A percentile compares a stretch with the other conserved stretches of the same genome.
Conservation (phyloP, 495 filamentous ascomycete genomes). For the Trichocladium antarcticum region DNA sequence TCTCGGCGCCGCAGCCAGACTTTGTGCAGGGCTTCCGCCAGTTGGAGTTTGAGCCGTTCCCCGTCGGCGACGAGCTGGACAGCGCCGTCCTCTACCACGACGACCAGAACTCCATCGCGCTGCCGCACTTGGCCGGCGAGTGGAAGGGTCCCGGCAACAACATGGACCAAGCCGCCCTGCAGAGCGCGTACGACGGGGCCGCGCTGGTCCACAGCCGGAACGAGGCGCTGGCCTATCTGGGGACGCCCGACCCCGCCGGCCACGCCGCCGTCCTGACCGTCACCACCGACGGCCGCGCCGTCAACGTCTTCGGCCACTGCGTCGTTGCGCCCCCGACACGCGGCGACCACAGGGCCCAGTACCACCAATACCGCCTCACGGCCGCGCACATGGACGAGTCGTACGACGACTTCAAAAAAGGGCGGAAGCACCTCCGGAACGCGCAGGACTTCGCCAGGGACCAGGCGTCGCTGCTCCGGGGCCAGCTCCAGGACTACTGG, state of each 20-base stretch:
- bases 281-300: slow-evolving; percentile 21
- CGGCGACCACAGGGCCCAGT: slow-evolving; percentile 17
- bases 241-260: slow-evolving; percentile 19
- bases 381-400: no score
- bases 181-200: slow-evolving; percentile 24
- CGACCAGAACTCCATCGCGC: slow-evolving; percentile 15
- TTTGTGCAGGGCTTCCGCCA: slow-evolving; percentile 21
- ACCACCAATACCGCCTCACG: slow-evolving; percentile 21
- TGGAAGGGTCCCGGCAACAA: slow-evolving; percentile 21
- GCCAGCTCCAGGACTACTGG: no score
- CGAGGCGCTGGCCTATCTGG: slow-evolving; percentile 20
- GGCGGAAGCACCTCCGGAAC: no score
- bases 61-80: slow-evolving; percentile 19
- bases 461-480: no score
- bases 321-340: slow-evolving; percentile 16
- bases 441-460: no score
- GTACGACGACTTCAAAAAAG: no score
- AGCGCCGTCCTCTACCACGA: slow-evolving; percentile 23
- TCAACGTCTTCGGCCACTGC: slow-evolving; percentile 29
- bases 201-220: slow-evolving; percentile 25
- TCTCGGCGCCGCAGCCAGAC: slow-evolving; percentile 25
- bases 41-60: slow-evolving; percentile 21
- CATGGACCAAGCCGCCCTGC: slow-evolving; percentile 18
- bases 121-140: slow-evolving; percentile 27
- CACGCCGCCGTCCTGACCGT: slow-evolving; percentile 25